phyloP scores from a whole-genome alignment of 2,329 filamentous ascomycete genomes.

The Colletotrichum graminicola region DNA sequence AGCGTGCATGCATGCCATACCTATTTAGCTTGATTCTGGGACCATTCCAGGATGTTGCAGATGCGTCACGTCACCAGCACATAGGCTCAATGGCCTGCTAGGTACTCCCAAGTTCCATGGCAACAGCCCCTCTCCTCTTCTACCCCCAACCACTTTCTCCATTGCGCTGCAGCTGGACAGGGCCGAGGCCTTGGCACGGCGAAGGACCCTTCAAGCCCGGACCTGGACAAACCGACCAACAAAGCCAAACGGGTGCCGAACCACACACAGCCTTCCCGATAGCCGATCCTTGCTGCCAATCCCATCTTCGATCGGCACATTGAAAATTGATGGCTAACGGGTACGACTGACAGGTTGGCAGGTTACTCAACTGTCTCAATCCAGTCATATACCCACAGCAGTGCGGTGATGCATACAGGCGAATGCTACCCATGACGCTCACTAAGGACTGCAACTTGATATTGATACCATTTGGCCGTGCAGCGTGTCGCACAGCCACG shows the following conservation, averaged over 20 bases:
- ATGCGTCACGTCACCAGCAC: background rate
- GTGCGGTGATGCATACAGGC: conserved; percentile 1
- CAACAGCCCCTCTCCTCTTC: background rate
- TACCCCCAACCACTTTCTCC: background rate
- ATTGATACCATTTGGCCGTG: background rate
- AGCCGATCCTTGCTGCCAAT: conserved; percentile 36
- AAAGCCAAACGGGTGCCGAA: conserved; percentile 31
- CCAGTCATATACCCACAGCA: background rate
- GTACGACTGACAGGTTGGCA: conserved; percentile 10
- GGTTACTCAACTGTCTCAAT: conserved; percentile 6
- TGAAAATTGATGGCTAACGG: conserved; percentile 19
- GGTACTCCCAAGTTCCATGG: background rate
- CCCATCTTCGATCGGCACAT: conserved; percentile 35
- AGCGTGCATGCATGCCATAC: background rate
- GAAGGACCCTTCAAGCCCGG: conserved; percentile 12
- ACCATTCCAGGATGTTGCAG: background rate
- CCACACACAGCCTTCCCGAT: conserved; percentile 23
- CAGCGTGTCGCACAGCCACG: background rate
- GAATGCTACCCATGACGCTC: background rate
- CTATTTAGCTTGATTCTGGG: background rate
- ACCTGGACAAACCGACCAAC: conserved; percentile 33
- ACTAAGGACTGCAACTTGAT: background rate
- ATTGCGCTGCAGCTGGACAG: conserved; percentile 11
- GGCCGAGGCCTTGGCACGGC: conserved; percentile 25
- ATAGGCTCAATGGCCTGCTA: background rate